Base-by-base conservation (phyloP, 352 stramenopile species). In the Bremia lactucae region DNA sequence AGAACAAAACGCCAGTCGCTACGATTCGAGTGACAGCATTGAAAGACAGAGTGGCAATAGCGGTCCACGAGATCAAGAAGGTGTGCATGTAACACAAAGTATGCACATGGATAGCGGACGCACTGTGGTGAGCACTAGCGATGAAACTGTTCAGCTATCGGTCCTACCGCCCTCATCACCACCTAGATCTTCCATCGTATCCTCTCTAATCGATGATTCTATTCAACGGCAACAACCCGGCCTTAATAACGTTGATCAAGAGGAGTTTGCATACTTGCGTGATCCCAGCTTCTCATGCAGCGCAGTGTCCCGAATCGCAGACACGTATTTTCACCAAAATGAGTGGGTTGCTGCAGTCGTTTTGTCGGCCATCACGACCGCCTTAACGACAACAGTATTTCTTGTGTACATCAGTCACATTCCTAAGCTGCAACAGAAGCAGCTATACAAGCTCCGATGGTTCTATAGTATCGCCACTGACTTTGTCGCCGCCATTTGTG, bases 401-500 rank as follows among this genome's bases (percentile, higher is more conserved):
- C 33, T 63, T 20, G 29, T 70, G 10, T 70, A 63, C 25, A 59
- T 74, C 18, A 42, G 63, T 25, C 65, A 65, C 42, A 65, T 80
- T 16, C 55, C 57, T 0, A 48, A 76, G 42, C 34, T 83, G 28
- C 47, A 71, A 24, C 43, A 56, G 22, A 80, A 68, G 31, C 62
- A 84, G 23, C 40, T 84, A 25, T 84, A 70, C 55, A 52, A 63
- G 24, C 34, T 77, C 20, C 66, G 69, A 31, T 71, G 61, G 52
- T 67, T 82, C 36, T 84, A 82, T 47, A 60, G 66, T 24, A 59
- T 80, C 33, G 49, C 60, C 11, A 82, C 69, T 3, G 70, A 83
- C 52, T 83, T 73, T 37, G 57, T 85, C 1, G 53, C 67, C 10
- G 57, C 62, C 9, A 49, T 89, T 9, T 79, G 62, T 23, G 69